Conservation (phyloP, 2,329 filamentous ascomycete species). For the Epichloe amarillans region DNA sequence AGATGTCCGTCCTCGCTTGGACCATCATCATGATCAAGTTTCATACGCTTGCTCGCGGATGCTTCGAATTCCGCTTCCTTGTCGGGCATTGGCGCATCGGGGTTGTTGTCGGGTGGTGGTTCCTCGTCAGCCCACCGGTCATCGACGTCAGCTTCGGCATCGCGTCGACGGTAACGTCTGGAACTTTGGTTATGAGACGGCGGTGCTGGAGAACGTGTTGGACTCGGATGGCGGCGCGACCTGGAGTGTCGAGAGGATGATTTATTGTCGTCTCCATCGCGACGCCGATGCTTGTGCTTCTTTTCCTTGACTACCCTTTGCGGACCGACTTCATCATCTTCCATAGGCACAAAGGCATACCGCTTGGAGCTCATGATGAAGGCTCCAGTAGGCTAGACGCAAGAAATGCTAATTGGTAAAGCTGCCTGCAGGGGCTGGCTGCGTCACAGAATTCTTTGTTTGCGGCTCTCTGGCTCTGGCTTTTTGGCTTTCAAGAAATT, state of each 20-base stretch:
- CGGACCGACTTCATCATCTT: constrained; percentile 45
- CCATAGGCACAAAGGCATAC: constrained; percentile 56
- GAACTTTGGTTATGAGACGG: constrained; percentile 19
- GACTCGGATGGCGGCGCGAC: constrained; percentile 17
- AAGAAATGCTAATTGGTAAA: neutral
- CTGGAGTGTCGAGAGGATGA: constrained; percentile 14
- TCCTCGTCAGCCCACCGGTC: constrained; percentile 77
- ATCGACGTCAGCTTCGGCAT: constrained; percentile 43
- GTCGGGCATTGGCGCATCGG: constrained; percentile 23
- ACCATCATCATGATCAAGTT: constrained; percentile 44
- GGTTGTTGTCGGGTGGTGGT: constrained; percentile 26
- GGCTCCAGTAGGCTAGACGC: neutral
- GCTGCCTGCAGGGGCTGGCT: no score
- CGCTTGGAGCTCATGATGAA: constrained; percentile 39
- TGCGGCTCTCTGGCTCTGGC: no score
- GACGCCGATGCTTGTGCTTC: constrained; percentile 28
- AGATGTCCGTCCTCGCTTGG: constrained; percentile 27
- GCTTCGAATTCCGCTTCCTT: constrained; percentile 49
- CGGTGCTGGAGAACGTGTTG: constrained; percentile 20
- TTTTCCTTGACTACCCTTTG: constrained; percentile 38
- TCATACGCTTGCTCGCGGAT: constrained; percentile 57
- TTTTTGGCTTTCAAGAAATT: no score
- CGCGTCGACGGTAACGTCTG: constrained; percentile 30
- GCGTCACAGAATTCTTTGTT: no score
- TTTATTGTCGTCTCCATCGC: constrained; percentile 20